Evolutionary conservation across 441 rosid genomes (phyloP), one percentile per base, ranked within the genome.

Genomic region (Geranium incanum): DNA sequence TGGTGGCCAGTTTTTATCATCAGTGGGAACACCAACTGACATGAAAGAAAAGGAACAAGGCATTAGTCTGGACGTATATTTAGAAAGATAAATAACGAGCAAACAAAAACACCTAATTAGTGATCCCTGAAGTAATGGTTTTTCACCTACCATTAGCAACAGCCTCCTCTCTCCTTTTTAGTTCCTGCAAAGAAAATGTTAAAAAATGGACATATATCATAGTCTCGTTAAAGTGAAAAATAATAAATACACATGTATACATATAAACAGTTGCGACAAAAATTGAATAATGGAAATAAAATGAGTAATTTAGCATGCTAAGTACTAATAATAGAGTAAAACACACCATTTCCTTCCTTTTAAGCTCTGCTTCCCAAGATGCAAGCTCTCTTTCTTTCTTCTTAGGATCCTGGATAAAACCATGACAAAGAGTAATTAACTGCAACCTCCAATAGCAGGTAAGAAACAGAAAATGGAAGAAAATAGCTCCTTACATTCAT

Each of bases 1-100:
- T 3, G 97, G 96, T 19, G 98, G 98, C 97, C 98, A 94, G 78
- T 90, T 94, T 81, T 83, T 90, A 77, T 86, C 84, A 74, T 84
- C 88, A n/a, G 71, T 65, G 23, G 86, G 79, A 55, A 85, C 83
- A 5, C 96, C 95, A 80, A 88, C 98, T 91, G 91, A 71, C 69
- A 75, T 41, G 70, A 75, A 68, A 68, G 38, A 28, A 79, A 71
- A 23, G 45, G 5, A 5, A 2, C 41, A 38, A 7, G 23, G n/a
- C 63, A 75, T 57, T 21, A 57, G 63, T 57, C 21, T 57, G 21
- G 21, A 57, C 23, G 4, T 15, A 6, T 15, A 57, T 16, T 36
- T 45, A 28, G 55, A 59, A 23, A 39, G 67, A 38, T 1, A 70
- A 21, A 5, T 63, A 41, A 70, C 13, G 70, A 55, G n/a, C 4